Conservation (phyloP, 2,329 filamentous ascomycete species). For the Dactylellina sp. region DNA sequence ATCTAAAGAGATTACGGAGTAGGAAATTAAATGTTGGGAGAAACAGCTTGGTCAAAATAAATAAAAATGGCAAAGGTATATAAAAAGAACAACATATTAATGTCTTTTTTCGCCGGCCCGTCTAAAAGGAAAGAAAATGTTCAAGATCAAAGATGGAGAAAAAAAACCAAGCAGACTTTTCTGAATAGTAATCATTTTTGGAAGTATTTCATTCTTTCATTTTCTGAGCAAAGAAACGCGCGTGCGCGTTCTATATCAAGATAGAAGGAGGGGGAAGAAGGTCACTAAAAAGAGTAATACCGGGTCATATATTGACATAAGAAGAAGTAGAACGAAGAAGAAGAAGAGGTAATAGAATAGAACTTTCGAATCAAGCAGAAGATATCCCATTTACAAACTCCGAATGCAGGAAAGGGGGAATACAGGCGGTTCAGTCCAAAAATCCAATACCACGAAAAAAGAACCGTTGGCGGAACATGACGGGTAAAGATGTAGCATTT, state of each 20-base stretch:
- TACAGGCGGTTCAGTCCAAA: neutral
- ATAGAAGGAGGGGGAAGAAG: neutral
- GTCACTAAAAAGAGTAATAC: conserved; percentile 44
- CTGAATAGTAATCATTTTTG: conserved; percentile 17
- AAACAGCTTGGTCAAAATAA: no score
- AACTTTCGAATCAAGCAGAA: conserved; percentile 3
- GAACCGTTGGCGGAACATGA: no score
- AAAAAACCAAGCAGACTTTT: conserved; percentile 7
- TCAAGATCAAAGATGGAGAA: neutral
- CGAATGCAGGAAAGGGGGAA: conserved; percentile 1
- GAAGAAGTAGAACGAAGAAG: conserved; percentile 19
- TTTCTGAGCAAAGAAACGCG: neutral
- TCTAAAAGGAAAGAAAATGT: conserved; percentile 11
- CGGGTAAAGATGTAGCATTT: no score
- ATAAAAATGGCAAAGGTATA: neutral
- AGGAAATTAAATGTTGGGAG: conserved; percentile 5
- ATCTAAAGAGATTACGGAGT: no score
- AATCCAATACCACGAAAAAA: neutral
- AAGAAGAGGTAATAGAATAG: conserved; percentile 6
- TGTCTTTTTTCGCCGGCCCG: conserved; percentile 8
- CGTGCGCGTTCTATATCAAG: neutral
- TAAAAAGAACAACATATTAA: neutral
- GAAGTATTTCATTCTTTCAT: conserved; percentile 11
- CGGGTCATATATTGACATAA: conserved; percentile 55
- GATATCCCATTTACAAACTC: conserved; percentile 32